Conservation (phyloP, 768 basidiomycete species). For the Rhizopogon vulgaris region DNA sequence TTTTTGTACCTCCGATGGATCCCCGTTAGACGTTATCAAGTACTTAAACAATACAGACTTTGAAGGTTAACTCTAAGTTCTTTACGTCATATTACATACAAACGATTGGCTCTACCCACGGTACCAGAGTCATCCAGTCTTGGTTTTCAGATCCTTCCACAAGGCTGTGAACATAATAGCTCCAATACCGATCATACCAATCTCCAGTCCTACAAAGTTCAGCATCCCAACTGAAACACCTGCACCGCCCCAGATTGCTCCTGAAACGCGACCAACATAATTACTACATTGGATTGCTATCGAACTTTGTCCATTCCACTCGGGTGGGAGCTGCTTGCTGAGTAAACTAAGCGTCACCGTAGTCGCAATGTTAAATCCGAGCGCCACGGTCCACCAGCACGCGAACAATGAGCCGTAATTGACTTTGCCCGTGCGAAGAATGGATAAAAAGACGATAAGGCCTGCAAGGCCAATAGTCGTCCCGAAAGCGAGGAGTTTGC, state of each 20-base stretch:
- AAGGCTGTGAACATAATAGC: constrained; percentile 46
- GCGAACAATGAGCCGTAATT: constrained; percentile 42
- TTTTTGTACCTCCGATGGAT: too few species aligned
- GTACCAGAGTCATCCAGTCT: constrained; percentile 38
- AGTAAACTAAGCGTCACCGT: constrained; percentile 63
- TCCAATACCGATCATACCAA: constrained; percentile 55
- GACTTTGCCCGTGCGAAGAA: constrained; percentile 36
- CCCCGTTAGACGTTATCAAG: too few species aligned
- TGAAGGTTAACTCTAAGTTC: too few species aligned
- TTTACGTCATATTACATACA: too few species aligned
- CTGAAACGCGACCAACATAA: constrained; percentile 57
- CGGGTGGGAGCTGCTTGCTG: constrained; percentile 60
- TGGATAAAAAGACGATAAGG: constrained; percentile 45
- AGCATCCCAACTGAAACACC: constrained; percentile 51
- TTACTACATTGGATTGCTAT: constrained; percentile 66
- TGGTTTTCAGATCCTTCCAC: constrained; percentile 63
- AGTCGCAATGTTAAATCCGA: constrained; percentile 68
- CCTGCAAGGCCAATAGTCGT: constrained; percentile 45
- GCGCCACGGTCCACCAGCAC: constrained; percentile 46
- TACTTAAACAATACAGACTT: too few species aligned
- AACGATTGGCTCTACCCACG: too few species aligned
- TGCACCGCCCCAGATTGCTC: constrained; percentile 64
- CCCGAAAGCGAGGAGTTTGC: constrained; percentile 50
- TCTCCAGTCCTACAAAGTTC: constrained; percentile 53
- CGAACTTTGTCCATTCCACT: constrained; percentile 51